phyloP scores from a whole-genome alignment of 2,329 filamentous ascomycete genomes.

The Ramichloridium luteum region DNA sequence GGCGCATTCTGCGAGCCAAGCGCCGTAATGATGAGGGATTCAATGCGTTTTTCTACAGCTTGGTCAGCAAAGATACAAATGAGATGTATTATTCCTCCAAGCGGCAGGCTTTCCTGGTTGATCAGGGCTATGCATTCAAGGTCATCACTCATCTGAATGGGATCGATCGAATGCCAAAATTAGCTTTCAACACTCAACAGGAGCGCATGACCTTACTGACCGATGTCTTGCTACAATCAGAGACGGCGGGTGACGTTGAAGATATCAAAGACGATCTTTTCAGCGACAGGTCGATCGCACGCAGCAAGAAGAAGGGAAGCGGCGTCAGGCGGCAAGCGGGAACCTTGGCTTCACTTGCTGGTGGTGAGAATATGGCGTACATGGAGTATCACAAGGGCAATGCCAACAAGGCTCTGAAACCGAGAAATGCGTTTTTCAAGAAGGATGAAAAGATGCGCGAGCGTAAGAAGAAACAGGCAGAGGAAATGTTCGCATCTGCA shows the following conservation, averaged over 20 bases:
- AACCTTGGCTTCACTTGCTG: constrained; percentile 71
- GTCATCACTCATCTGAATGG: constrained; percentile 93
- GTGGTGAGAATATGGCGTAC: constrained; percentile 93
- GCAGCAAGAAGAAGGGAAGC: constrained; percentile 33
- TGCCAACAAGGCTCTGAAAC: constrained; percentile 34
- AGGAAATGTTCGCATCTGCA: constrained; percentile 3
- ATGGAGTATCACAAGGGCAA: constrained; percentile 36
- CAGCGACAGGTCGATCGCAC: constrained; percentile 38
- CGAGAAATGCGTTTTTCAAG: constrained; percentile 34
- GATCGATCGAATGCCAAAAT: constrained; percentile 68
- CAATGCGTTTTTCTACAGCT: constrained; percentile 96
- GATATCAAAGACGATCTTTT: constrained; percentile 58
- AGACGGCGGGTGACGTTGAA: constrained; percentile 59
- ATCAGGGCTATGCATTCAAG: constrained; percentile 98
- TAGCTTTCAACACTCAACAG: constrained; percentile 66
- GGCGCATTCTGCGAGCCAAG: constrained; percentile 88
- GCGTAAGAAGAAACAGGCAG: constrained; percentile 19
- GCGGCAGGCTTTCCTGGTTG: constrained; percentile 89
- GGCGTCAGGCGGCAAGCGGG: constrained; percentile 69
- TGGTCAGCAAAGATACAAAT: constrained; percentile 92
- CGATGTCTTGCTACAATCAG: constrained; percentile 79
- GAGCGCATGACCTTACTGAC: constrained; percentile 79
- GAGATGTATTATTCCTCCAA: constrained; percentile 98
- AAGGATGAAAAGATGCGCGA: constrained; percentile 28
- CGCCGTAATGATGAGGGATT: constrained; percentile 95